Evolutionary conservation across 2,329 filamentous ascomycete genomes (phyloP).

Genomic region (Phialophora chinensis): DNA sequence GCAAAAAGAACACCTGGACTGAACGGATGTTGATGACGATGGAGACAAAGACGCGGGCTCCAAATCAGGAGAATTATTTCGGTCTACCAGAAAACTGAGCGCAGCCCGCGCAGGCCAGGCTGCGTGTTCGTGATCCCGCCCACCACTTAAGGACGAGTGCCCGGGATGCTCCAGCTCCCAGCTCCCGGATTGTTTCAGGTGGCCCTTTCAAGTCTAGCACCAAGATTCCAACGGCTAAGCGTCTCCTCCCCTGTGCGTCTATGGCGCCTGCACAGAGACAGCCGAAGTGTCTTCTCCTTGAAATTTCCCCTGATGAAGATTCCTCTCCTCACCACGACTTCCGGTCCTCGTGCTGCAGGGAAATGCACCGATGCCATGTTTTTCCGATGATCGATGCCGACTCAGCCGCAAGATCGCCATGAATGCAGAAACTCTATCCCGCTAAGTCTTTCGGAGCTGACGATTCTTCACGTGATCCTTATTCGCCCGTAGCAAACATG

Average conservation of each 20-base stretch:
- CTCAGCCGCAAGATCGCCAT: conserved; percentile 10
- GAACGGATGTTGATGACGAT: conserved; percentile 15
- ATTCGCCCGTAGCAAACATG: conserved; percentile 2
- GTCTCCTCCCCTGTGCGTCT: conserved; percentile 11
- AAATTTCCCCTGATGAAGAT: conserved; percentile 12
- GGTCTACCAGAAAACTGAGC: conserved; percentile 4
- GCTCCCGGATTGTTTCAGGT: conserved; percentile 21
- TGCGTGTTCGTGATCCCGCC: conserved; percentile 3
- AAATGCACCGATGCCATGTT: background rate
- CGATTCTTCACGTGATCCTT: conserved; percentile 6
- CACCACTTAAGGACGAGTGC: conserved; percentile 9
- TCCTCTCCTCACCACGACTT: background rate
- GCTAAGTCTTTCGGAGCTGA: conserved; percentile 6
- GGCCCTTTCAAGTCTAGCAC: conserved; percentile 19
- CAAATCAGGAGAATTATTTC: conserved; percentile 22
- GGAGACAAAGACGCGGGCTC: conserved; percentile 4
- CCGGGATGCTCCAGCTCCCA: conserved; percentile 20
- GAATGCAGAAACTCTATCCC: conserved; percentile 5
- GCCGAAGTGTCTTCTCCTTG: background rate
- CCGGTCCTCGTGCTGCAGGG: background rate
- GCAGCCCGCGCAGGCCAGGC: background rate
- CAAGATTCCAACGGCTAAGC: conserved; percentile 8
- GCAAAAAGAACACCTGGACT: background rate
- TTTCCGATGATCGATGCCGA: background rate
- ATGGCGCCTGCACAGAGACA: conserved; percentile 6